Base-by-base conservation (phyloP, 805 yeast species). In the Pichia nakasei region DNA sequence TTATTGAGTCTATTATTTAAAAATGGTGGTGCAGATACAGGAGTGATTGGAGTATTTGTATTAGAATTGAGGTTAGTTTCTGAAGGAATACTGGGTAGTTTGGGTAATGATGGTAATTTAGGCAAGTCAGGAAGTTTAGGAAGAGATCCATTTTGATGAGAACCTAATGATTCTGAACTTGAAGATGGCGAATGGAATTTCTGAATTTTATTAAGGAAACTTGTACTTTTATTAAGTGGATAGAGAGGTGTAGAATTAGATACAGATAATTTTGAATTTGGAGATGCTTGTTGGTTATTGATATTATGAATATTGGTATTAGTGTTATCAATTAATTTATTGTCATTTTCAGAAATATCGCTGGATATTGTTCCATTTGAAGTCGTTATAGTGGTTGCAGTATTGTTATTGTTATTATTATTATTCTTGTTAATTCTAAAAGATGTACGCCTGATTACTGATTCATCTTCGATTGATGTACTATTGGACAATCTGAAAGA, bases 391-490 rank as follows among this genome's bases (percentile, higher is more conserved):
- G 13, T 29, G 13, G 13, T 5, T 5, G 5, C 13, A 27, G 13
- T 27, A 29, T 8, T 29, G 32, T n/a, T 29, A 29, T 21, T 35
- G 9, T 7, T 22, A 9, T 22, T 22, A 19, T n/a, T n/a, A 9
- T 9, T 35, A 20, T 20, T 35, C 6, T n/a, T 24, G 17, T 36
- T 46, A 18, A 48, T n/a, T 41, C 54, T 47, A 18, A 51, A 51
- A 2, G 53, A 50, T 7, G 54, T 51, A 38, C 54, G 41, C 33
- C 53, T 48, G 6, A 41, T 29, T 2, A 50, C 24, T 12, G 38
- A 42, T 22, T 41, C 58, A 48, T 44, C 31, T 29, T n/a, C 26
- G 24, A 18, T 21, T 17, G 13, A 21, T 18, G 26, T 24, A 20
- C 5, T 20, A 32, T 12, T 32, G 12, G 22, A 41, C 21, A 48